Percentiles rank a stretch among this genome's conserved stretches.
Conservation (phyloP, 2,329 filamentous ascomycete genomes). For the Dactylonectria macrodidyma region DNA sequence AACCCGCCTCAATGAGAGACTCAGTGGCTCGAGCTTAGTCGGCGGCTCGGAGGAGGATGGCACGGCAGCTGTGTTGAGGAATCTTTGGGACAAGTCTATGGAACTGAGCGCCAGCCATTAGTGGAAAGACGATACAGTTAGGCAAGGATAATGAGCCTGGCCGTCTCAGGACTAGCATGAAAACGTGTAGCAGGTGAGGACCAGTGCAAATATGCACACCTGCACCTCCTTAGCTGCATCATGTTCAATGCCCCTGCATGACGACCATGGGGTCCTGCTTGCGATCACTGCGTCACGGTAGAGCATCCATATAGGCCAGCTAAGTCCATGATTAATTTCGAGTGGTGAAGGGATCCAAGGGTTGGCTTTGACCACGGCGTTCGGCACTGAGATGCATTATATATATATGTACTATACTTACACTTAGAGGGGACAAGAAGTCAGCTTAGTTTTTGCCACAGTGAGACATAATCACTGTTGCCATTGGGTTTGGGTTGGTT, state of each 20-base stretch:
- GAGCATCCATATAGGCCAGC: not conserved
- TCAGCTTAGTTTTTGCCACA: constrained; percentile 9
- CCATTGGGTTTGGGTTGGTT: too few relatives aligned
- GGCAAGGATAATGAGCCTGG: not conserved
- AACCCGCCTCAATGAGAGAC: constrained; percentile 55
- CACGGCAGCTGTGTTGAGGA: constrained; percentile 66
- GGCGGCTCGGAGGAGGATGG: constrained; percentile 67
- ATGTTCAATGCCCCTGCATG: not conserved
- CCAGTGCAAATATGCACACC: not conserved
- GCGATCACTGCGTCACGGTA: not conserved
- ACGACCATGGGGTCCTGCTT: not conserved
- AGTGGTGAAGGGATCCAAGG: not conserved
- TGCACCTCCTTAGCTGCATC: not conserved
- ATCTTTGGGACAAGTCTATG: constrained; percentile 74
- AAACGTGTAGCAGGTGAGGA: not conserved
- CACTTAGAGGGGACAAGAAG: constrained; percentile 25
- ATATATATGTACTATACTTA: constrained; percentile 16
- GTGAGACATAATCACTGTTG: not conserved
- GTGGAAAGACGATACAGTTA: constrained; percentile 13
- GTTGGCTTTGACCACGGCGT: constrained; percentile 18
- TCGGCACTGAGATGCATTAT: constrained; percentile 9
- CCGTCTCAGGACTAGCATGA: not conserved
- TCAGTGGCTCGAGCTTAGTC: constrained; percentile 66
- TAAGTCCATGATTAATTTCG: not conserved
- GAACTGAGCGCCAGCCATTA: constrained; percentile 68